Conservation (phyloP, 179 eudicot species). For the Sideroxylon spinosum region DNA sequence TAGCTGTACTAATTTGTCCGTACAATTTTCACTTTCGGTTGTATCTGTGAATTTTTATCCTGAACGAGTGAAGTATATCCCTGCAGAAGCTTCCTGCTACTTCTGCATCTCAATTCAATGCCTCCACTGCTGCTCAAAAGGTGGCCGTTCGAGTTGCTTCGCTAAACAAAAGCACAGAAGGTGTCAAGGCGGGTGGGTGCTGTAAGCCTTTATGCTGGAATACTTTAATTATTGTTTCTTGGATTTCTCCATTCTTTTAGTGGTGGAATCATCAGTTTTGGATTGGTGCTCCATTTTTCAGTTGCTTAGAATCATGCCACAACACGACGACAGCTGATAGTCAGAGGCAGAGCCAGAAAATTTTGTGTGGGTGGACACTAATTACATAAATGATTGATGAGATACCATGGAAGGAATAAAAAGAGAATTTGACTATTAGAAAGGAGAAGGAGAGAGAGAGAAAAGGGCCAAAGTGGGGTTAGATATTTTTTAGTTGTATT, state of each 20-base stretch:
- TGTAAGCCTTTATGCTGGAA: not conserved
- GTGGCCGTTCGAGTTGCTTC: slow-evolving; percentile 20
- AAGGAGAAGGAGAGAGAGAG: no score
- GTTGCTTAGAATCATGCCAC: not conserved
- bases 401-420: no score
- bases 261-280: not conserved
- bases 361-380: no score
- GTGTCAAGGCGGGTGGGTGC: slow-evolving; percentile 29
- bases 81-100: slow-evolving; percentile 32
- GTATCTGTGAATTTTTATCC: not conserved
- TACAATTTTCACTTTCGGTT: not conserved
- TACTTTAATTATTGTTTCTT: not conserved
- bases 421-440: no score
- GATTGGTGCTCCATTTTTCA: slow-evolving; percentile 1
- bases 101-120: slow-evolving; percentile 22
- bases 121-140: slow-evolving; percentile 19
- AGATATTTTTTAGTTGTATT: no score
- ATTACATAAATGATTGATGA: no score
- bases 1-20: not conserved
- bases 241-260: not conserved
- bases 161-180: slow-evolving; percentile 14
- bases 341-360: no score
- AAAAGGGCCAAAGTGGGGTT: no score
- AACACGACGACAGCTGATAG: not conserved
- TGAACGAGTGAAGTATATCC: not conserved